phyloP scores from a whole-genome alignment of 495 filamentous ascomycete species.

The Lasiosphaeria ovina region DNA sequence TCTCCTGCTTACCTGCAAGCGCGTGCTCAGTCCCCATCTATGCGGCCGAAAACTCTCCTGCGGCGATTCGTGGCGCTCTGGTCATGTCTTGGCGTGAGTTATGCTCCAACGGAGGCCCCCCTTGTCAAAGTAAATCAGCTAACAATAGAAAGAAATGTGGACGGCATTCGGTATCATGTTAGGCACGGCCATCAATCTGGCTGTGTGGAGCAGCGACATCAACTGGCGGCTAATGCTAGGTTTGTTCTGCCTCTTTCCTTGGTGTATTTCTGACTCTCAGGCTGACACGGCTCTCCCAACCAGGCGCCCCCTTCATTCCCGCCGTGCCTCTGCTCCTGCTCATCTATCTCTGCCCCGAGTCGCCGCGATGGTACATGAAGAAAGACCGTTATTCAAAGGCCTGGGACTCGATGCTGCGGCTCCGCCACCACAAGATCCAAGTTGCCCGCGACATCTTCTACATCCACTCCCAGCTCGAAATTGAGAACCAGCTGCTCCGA shows the following conservation, averaged over 20 bases:
- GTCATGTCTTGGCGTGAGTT: constrained; percentile 72
- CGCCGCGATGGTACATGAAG: constrained; percentile 61
- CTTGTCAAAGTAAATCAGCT: background rate
- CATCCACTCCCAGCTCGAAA: constrained; percentile 58
- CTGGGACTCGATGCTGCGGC: constrained; percentile 56
- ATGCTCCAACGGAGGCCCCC: background rate
- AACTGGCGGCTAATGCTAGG: constrained; percentile 74
- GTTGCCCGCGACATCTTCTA: constrained; percentile 76
- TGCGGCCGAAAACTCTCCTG: constrained; percentile 73
- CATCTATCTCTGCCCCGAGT: constrained; percentile 74
- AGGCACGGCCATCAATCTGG: constrained; percentile 69
- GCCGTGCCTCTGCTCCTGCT: constrained; percentile 63
- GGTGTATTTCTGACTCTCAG: background rate
- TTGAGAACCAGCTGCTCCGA: constrained; percentile 37
- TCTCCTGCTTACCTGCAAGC: background rate
- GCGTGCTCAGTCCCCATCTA: constrained; percentile 59
- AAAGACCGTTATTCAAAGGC: constrained; percentile 63
- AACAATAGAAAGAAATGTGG: constrained; percentile 57
- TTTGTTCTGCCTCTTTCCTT: background rate
- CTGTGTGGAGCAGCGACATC: constrained; percentile 52
- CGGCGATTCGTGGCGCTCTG: constrained; percentile 71
- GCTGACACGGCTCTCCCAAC: background rate
- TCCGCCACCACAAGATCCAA: constrained; percentile 65
- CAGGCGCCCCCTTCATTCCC: constrained; percentile 73
- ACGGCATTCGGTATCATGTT: constrained; percentile 79